Evolutionary conservation across 2,329 filamentous ascomycete genomes (phyloP).

Genomic region (Sporothrix inflata): DNA sequence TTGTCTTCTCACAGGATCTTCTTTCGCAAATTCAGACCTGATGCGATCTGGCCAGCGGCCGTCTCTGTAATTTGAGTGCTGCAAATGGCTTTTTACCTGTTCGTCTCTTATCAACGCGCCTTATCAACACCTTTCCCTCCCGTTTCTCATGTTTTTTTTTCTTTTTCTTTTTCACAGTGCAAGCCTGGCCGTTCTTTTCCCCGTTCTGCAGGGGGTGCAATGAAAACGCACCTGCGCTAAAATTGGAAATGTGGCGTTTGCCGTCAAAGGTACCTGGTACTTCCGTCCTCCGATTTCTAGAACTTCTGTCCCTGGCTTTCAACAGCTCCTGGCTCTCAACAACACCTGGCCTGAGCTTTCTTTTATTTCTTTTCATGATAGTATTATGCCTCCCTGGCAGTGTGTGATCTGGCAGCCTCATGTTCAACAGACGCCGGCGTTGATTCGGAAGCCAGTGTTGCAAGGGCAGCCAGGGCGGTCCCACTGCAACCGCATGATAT

Average conservation of each 20-base stretch:
- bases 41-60: not conserved
- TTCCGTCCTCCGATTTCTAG: not conserved
- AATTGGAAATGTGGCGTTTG: constrained; percentile 27
- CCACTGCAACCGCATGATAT: constrained; percentile 14
- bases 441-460: not conserved
- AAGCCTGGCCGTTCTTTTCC: not conserved
- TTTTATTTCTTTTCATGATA: not conserved
- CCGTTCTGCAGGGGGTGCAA: constrained; percentile 1
- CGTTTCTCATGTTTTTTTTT: not conserved
- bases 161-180: not conserved
- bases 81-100: not conserved
- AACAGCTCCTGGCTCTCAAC: not conserved
- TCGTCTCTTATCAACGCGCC: not conserved
- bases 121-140: not conserved
- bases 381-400: not conserved
- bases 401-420: not conserved
- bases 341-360: not conserved
- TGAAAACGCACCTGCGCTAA: constrained; percentile 3
- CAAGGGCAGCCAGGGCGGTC: not conserved
- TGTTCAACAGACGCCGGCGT: not conserved
- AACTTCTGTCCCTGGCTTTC: not conserved
- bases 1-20: not conserved
- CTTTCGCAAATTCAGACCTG: not conserved
- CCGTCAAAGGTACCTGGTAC: constrained; percentile 18
- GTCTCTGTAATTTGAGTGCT: not conserved